Base-by-base conservation (phyloP, 495 filamentous ascomycete genomes). In the Entonaema liquescens region DNA sequence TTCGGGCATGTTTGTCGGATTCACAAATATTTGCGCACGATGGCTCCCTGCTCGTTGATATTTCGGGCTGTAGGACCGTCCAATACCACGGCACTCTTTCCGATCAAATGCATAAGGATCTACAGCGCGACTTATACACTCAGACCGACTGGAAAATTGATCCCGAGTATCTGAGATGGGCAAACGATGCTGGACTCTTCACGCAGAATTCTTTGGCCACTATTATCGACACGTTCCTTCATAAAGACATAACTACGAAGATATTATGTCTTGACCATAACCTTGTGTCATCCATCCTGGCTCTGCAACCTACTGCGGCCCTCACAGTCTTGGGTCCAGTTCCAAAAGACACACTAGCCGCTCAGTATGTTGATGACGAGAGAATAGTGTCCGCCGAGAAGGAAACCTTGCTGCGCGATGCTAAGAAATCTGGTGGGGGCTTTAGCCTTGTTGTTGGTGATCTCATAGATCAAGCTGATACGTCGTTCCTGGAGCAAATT, bases 61-160 rank as follows among this genome's bases (percentile, higher is more conserved):
- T 81, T 19, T 62, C 54, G 13, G 67, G 72, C 52, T 49, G 78
- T 29, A 74, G 74, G 5, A 65, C 54, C n/a, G 58, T 68, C 28
- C 53, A 36, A 4, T 79, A 81, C 64, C 75, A 79, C 63, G 76
- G 77, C 13, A 74, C 77, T 12, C 67, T 77, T n/a, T 72, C 76
- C 13, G 76, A 78, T 55, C 62, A 68, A 52, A 36, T 54, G 47
- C 17, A 23, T 5, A 21, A 21, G 11, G 21, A 52, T 21, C 6
- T 8, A 36, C 53, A 42, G 21, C 19, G 19, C 12, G 26, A 23
- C 42, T 47, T 15, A 40, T 65, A 17, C 40, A 21, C 53, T 55
- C 59, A 31, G 68, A 68, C 40, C 50, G 59, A 66, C 12, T 62
- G 17, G 12, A 72, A 75, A 47, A 53, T 72, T 33, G 62, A 65